A percentile compares a stretch with the other conserved stretches of the same genome.
Conservation (phyloP, 352 stramenopile species). For the Globisporangium iwayamae region DNA sequence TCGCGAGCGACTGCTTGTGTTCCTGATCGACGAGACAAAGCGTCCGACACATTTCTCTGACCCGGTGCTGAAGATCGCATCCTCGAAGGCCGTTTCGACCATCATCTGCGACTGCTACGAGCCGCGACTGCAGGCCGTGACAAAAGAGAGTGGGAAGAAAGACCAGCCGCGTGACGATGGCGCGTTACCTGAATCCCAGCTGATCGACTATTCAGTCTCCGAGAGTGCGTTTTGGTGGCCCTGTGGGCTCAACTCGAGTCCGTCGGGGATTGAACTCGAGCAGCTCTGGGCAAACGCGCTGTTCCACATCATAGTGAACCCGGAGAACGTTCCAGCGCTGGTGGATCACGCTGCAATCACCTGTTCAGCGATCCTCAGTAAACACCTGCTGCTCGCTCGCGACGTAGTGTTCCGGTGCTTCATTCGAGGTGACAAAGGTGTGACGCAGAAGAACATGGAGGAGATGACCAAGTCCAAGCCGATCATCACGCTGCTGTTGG, state of each 20-base stretch:
- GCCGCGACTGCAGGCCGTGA: constrained; percentile 29
- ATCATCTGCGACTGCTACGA: constrained; percentile 82
- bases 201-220: constrained; percentile 70
- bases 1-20: constrained; percentile 44
- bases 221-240: constrained; percentile 84
- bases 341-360: constrained; percentile 76
- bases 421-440: constrained; percentile 17
- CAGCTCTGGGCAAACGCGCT: constrained; percentile 72
- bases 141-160: constrained; percentile 11
- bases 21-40: constrained; percentile 52
- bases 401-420: constrained; percentile 58
- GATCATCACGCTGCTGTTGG: constrained; percentile 60
- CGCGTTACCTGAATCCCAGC: constrained; percentile 61
- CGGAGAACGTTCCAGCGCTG: constrained; percentile 52
- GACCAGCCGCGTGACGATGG: constrained; percentile 51
- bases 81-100: constrained; percentile 55
- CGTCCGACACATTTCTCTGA: constrained; percentile 51
- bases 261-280: constrained; percentile 26
- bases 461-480: constrained; percentile 41
- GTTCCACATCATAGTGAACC: constrained; percentile 60
- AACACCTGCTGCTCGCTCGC: constrained; percentile 75
- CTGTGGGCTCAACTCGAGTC: constrained; percentile 28
- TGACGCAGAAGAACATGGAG: constrained; percentile 24
- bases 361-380: constrained; percentile 68
- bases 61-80: constrained; percentile 40